Percentiles rank a stretch among this genome's conserved stretches.
Evolutionary conservation across 2,329 filamentous ascomycete genomes (phyloP).

Genomic region (Colletotrichum eleusines): DNA sequence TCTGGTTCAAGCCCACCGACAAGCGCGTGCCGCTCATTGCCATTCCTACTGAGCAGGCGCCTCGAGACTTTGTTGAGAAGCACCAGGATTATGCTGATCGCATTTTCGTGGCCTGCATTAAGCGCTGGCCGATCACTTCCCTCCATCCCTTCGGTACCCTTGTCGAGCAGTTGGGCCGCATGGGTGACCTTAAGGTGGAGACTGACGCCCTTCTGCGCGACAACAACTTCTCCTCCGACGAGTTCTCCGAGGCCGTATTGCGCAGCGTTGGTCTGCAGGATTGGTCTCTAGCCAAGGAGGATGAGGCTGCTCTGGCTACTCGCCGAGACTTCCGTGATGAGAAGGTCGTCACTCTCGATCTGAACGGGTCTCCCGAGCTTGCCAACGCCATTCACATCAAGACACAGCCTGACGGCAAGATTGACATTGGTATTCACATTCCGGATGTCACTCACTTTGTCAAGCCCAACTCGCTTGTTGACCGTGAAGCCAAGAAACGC

Average conservation of each 20-base stretch:
- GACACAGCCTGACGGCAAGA: conserved; percentile 81
- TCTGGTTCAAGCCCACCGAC: conserved; percentile 99
- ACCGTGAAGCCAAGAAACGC: conserved; percentile 97
- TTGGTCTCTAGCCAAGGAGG: conserved; percentile 88
- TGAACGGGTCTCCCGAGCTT: conserved; percentile 87
- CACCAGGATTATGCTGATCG: conserved; percentile 97
- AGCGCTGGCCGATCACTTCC: conserved; percentile 99
- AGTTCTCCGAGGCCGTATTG: conserved; percentile 95
- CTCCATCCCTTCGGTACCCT: conserved; percentile 98
- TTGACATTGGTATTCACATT: conserved; percentile 96
- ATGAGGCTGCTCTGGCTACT: conserved; percentile 76
- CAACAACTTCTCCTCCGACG: conserved; percentile 98
- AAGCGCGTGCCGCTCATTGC: conserved; percentile 98
- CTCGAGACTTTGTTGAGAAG: conserved; percentile 97
- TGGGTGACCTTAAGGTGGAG: conserved; percentile 97
- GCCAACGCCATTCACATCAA: conserved; percentile 96
- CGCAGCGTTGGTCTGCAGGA: conserved; percentile 93
- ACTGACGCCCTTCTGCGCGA: conserved; percentile 96
- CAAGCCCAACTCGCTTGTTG: conserved; percentile 93
- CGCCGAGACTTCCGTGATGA: conserved; percentile 93
- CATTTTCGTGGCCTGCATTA: conserved; percentile 99
- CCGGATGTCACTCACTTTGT: conserved; percentile 97
- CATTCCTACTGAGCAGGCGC: conserved; percentile 97
- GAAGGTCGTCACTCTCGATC: conserved; percentile 91
- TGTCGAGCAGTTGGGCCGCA: conserved; percentile 95